Percentiles rank a stretch among this genome's conserved stretches.
Evolutionary conservation across 176 grass and related monocot species (phyloP).

Genomic region (barley (Hordeum vulgare)): MorexV3_pseudomolecules_assembly NC_058521.1:364091904-364092403

Average conservation of each 20-base stretch:
- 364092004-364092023: neutral
- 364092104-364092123: neutral
- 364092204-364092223: too few species aligned
- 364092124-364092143: neutral
- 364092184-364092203: too few species aligned
- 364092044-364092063: too few species aligned
- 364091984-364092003: neutral
- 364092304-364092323: neutral
- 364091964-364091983: neutral
- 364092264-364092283: neutral
- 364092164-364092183: too few species aligned
- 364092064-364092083: neutral
- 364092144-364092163: neutral
- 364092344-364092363: neutral
- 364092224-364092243: too few species aligned
- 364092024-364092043: neutral
- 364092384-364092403: neutral
- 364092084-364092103: neutral
- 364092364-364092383: too few species aligned
- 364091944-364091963: neutral
- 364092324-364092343: too few species aligned
- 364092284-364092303: neutral
- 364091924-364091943: too few species aligned
- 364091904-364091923: too few species aligned
- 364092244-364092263: too few species aligned